phyloP scores from a whole-genome alignment of 495 filamentous ascomycete genomes.

The Aspergillus sclerotioniger region DNA sequence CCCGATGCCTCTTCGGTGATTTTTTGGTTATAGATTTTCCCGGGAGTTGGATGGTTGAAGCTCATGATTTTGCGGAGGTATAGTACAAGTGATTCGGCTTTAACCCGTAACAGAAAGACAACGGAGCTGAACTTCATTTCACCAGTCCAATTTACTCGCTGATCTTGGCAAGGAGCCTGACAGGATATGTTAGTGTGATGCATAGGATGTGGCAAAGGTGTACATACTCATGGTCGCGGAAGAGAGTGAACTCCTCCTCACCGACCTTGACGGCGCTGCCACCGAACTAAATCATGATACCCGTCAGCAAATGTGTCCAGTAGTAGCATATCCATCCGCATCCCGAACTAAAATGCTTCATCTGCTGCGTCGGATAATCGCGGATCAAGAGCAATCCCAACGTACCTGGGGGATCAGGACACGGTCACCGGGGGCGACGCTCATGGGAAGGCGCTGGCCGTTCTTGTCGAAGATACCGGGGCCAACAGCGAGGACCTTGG shows the following conservation, averaged over 20 bases:
- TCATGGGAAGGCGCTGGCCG: conserved; percentile 78
- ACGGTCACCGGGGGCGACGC: conserved; percentile 80
- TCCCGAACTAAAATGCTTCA: background rate
- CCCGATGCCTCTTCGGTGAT: conserved; percentile 11
- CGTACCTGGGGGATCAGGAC: conserved; percentile 96
- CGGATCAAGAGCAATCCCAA: conserved; percentile 18
- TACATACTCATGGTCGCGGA: conserved; percentile 93
- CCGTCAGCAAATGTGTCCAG: conserved; percentile 6
- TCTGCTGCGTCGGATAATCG: background rate
- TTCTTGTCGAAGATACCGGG: conserved; percentile 84
- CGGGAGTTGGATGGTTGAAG: conserved; percentile 28
- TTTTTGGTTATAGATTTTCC: conserved; percentile 25
- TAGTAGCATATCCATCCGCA: background rate
- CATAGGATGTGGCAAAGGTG: background rate
- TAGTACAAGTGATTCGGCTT: conserved; percentile 34
- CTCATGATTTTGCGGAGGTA: conserved; percentile 38
- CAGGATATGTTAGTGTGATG: conserved; percentile 15
- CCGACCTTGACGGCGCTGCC: conserved; percentile 95
- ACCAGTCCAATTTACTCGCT: conserved; percentile 60
- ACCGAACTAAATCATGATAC: conserved; percentile 69
- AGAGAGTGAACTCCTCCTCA: conserved; percentile 93
- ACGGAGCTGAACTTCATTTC: conserved; percentile 13
- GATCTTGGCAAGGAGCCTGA: conserved; percentile 83
- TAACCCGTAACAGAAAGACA: conserved; percentile 21
- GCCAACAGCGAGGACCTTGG: conserved; percentile 90